Evolutionary conservation across 2,329 filamentous ascomycete genomes (phyloP), one percentile per base, ranked within the genome.

Genomic region (Microsporum ferrugineum): DNA sequence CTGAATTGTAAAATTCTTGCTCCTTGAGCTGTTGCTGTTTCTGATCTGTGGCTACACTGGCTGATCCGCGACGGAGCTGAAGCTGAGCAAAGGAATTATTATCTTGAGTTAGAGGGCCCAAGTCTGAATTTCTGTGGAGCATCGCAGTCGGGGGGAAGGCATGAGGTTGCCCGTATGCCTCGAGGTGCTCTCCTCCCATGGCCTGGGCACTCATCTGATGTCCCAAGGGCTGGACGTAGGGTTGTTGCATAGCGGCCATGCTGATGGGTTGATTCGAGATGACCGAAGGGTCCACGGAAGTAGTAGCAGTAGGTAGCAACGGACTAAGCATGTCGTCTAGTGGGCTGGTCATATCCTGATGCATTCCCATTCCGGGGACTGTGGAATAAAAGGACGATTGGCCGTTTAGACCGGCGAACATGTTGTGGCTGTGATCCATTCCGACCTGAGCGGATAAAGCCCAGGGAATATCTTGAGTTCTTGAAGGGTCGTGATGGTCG

Each of bases 241-340:
- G 8, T 36, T 33, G 39, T 10, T 59, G 57, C 29, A 59, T 36
- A 33, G n/a, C 31, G 38, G 33, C 27, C 43, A 59, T 45, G 41
- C n/a, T 49, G 8, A 59, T 49, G 10, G 57, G 31, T 4, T 39
- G 57, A 7, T 59, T 59, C n/a, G 57, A 34, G 38, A 59, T 59
- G 29, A 43, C 43, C 7, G 57, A 45, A 4, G 57, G 57, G 12
- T 56, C 51, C 36, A 60, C 43, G 2, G 34, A 60, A 33, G 43
- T 34, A 2, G 49, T 34, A 5, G 49, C 49, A 34, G 49, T 12
- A 36, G 49, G 31, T 17, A 55, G 12, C n/a, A 55, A n/a, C 3
- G 49, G 49, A 29, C n/a, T 34, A 8, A 55, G 29, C 49, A 55
- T 55, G 12, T 55, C 49, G 14, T 55, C 31, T 29, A 36, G 49